Base-by-base conservation (phyloP, 179 eudicot genomes). In the Spergularia azorica region DNA sequence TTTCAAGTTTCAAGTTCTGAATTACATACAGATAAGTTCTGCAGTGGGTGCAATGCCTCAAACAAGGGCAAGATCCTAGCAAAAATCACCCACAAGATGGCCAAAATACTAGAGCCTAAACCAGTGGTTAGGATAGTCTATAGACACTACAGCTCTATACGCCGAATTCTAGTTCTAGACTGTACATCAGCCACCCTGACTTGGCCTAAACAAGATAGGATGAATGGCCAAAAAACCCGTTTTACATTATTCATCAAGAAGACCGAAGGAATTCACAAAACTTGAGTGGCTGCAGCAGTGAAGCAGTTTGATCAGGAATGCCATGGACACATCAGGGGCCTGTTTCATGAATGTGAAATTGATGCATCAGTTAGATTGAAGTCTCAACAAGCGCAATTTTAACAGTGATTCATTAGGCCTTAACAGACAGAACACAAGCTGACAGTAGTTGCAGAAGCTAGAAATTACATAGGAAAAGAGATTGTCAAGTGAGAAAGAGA, bases 181-280 rank as follows among this genome's bases (percentile, higher is more conserved):
- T 79, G 72, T 72, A 84, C 87, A 72, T 61, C 79, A 81, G 83
- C 87, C 84, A 84, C 55, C 39, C 66, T 51, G 63, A 59, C 75
- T 18, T 36, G 21, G 59, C 67, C n/a, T 41, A 3, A 17, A 38
- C 41, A 52, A 17, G n/a, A 63, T 41, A 38, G 51, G 32, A 26
- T 26, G 32, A 26, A 26, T 26, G 32, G 32, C 32, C 32, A 26
- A 26, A 26, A 26, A 26, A 26, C 32, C 32, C 32, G 32, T 21
- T 54, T 66, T 16, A 64, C 41, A 59, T 38, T 13, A 21, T 21
- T 21, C 36, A n/a, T 16, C 12, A 2, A 73, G 65, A 11, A 18
- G 32, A 2, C 63, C 5, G 11, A n/a, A 15, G 4, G n/a, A 5
- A 50, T 68, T 13, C 3, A n/a, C 58, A 50, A 0, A 3, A 59